Evolutionary conservation across 78 protist species (phyloP).

Genomic region (Dictyostelium capitatum): DNA sequence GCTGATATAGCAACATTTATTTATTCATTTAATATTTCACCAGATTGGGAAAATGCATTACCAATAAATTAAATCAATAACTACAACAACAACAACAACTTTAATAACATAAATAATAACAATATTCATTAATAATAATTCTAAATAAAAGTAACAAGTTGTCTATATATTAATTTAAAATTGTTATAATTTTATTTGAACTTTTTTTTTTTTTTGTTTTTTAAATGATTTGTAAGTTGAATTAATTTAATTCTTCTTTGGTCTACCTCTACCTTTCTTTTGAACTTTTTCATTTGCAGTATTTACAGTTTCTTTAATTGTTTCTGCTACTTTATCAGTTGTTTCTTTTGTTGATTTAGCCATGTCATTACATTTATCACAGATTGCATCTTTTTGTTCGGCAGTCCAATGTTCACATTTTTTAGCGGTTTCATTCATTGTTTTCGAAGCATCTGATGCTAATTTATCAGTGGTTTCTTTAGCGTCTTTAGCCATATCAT

Average conservation of each 20-base stretch:
- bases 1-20: background rate
- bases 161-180: background rate
- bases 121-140: background rate
- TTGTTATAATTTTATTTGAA: background rate
- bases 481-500: background rate
- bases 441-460: background rate
- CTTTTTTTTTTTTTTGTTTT: background rate
- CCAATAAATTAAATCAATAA: background rate
- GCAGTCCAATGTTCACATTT: slow-evolving; percentile 48
- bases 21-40: slow-evolving; percentile 5
- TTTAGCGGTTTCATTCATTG: background rate
- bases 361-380: background rate
- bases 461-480: slow-evolving; percentile 5
- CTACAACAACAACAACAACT: background rate
- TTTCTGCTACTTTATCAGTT: background rate
- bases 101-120: background rate
- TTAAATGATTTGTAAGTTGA: background rate
- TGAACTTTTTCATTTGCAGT: slow-evolving; percentile 6
- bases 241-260: slow-evolving; percentile 8
- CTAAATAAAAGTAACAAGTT: background rate
- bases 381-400: slow-evolving; percentile 20
- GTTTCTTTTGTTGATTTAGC: background rate
- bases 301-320: background rate
- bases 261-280: slow-evolving; percentile 50
- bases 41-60: slow-evolving; percentile 15